Evolutionary conservation across 805 yeast genomes (phyloP).

Genomic region (Maudiozyma saulgeensis): DNA sequence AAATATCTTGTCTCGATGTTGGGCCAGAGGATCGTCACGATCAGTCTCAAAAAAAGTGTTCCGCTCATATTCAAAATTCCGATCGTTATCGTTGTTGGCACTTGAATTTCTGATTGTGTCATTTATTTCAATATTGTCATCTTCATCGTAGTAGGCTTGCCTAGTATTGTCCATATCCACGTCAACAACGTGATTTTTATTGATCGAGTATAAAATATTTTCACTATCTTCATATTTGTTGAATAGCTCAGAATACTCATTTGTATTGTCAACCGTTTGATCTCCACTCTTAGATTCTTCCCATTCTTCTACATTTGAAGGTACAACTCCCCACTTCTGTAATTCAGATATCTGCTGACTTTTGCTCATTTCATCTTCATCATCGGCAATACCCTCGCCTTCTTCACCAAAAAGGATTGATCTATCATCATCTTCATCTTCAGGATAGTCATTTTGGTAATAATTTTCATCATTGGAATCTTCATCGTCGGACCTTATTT

Average conservation of each 20-base stretch:
- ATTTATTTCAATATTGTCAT: slow-evolving; percentile 20
- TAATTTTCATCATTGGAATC: slow-evolving; percentile 88
- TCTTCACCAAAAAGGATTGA: slow-evolving; percentile 31
- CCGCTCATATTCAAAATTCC: slow-evolving; percentile 29
- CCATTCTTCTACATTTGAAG: neutral
- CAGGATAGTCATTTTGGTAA: slow-evolving; percentile 90
- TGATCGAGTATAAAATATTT: slow-evolving; percentile 20
- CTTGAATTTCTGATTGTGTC: slow-evolving; percentile 42
- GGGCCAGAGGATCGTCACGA: slow-evolving; percentile 49
- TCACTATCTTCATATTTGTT: slow-evolving; percentile 13
- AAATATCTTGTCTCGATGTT: slow-evolving; percentile 55
- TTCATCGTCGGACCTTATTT: slow-evolving; percentile 53
- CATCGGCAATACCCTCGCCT: slow-evolving; percentile 30
- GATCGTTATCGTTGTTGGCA: slow-evolving; percentile 30
- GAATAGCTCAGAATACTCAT: slow-evolving; percentile 18
- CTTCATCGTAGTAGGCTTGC: slow-evolving; percentile 25
- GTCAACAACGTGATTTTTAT: slow-evolving; percentile 24
- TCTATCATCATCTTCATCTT: slow-evolving; percentile 69
- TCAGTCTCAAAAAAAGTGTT: slow-evolving; percentile 50
- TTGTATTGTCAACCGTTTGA: neutral
- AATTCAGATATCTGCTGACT: neutral
- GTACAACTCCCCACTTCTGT: slow-evolving; percentile 2
- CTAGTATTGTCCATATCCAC: slow-evolving; percentile 16
- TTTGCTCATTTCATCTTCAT: slow-evolving; percentile 16
- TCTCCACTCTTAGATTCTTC: neutral